phyloP scores from a whole-genome alignment of 2,329 filamentous ascomycete genomes.

The Alternaria gaisen region DNA sequence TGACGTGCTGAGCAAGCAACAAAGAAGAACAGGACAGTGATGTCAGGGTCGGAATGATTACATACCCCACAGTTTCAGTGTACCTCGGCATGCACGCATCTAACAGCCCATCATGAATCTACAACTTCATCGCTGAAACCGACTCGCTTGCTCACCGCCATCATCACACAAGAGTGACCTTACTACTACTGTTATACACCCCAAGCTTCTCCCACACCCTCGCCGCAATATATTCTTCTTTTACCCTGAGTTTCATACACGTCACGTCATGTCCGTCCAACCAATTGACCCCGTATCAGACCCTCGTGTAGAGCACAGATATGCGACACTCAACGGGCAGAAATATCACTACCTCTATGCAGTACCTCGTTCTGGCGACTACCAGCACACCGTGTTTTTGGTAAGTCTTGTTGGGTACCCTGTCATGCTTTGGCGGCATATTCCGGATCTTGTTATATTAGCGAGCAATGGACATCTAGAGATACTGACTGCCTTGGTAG shows the following conservation, averaged over 20 bases:
- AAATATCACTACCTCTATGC: slow-evolving; percentile 72
- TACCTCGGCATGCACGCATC: slow-evolving; percentile 8
- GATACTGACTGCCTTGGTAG: slow-evolving; percentile 39
- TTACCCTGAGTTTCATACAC: slow-evolving; percentile 6
- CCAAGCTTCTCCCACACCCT: background rate
- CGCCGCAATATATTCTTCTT: slow-evolving; percentile 7
- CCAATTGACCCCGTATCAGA: slow-evolving; percentile 72
- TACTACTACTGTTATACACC: background rate
- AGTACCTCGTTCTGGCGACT: slow-evolving; percentile 54
- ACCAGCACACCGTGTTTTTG: slow-evolving; percentile 63
- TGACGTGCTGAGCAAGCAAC: background rate
- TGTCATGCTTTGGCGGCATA: slow-evolving; percentile 7
- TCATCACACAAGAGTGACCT: background rate
- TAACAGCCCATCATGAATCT: slow-evolving; percentile 2
- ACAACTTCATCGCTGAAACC: background rate
- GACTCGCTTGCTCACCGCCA: slow-evolving; percentile 4
- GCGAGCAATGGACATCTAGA: background rate
- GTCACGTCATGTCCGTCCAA: slow-evolving; percentile 61
- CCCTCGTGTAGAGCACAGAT: slow-evolving; percentile 70
- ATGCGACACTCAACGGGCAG: slow-evolving; percentile 70
- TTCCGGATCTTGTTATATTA: background rate
- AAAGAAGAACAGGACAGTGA: background rate
- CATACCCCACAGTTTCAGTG: slow-evolving; percentile 1
- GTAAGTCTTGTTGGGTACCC: slow-evolving; percentile 40
- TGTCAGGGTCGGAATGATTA: background rate